These are phyloP conservation scores for Macrotyloma uniflorum DNA, from an alignment of 306 rosid species.

Conservation along the genomic window DNA sequence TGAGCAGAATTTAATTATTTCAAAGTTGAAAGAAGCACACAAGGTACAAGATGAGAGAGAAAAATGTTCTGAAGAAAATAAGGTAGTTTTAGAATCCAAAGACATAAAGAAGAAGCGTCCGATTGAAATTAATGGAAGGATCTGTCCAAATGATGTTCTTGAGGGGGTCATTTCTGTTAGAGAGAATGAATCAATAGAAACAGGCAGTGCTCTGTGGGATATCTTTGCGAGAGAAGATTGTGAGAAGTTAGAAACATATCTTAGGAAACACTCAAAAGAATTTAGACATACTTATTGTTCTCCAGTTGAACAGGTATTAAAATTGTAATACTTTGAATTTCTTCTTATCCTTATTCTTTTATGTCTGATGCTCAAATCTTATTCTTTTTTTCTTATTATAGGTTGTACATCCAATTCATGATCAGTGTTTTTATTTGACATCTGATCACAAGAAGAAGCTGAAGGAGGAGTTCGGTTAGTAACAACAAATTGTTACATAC, in stretches of 20 bases:
- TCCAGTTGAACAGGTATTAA: conserved; percentile 66
- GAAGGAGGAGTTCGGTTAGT: conserved; percentile 78
- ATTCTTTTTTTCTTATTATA: conserved; percentile 31
- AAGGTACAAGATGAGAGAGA: conserved; percentile 70
- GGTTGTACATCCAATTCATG: conserved; percentile 87
- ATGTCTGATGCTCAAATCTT: conserved; percentile 21
- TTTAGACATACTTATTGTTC: conserved; percentile 78
- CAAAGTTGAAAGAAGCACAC: conserved; percentile 63
- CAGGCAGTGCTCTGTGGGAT: conserved; percentile 81
- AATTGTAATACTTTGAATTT: conserved; percentile 1
- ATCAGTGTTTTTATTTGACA: conserved; percentile 76
- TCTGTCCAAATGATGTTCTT: conserved; percentile 22
- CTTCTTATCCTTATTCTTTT: conserved; percentile 8
- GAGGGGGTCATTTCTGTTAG: conserved; percentile 25
- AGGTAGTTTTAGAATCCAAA: conserved; percentile 24
- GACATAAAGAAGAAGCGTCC: conserved; percentile 26
- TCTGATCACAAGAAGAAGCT: conserved; percentile 71
- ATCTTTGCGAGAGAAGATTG: conserved; percentile 82
- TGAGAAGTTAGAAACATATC: conserved; percentile 65
- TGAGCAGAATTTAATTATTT: conserved; percentile 53
- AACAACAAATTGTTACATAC: conserved; percentile 14
- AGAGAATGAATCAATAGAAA: conserved; percentile 40
- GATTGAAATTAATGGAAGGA: conserved; percentile 35
- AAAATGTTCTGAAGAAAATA: conserved; percentile 19
- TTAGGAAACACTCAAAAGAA: conserved; percentile 66